Base-by-base conservation (phyloP, 164 flowering plant species). In the Vitis amurensis region DNA sequence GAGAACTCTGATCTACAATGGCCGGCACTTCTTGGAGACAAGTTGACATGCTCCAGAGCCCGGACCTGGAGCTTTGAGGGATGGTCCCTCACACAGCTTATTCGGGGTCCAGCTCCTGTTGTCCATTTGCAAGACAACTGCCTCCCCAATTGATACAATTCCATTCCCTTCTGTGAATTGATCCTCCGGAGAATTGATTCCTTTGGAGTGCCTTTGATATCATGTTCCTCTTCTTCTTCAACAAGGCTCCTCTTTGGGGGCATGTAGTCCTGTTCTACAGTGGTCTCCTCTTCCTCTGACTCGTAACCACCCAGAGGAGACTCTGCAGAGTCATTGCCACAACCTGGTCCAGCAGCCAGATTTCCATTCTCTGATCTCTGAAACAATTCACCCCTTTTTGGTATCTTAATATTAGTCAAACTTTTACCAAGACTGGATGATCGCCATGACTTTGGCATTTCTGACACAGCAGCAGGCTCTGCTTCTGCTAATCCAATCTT, bases 101-200 rank as follows among this genome's bases (percentile, higher is more conserved):
- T 92, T 53, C 97, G 76, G 5, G 97, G 90, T 15, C 97, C 97
- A 9, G 92, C 91, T 62, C 97, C 97, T 2, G 91, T 86, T 15
- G 89, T 85, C 97, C 97, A 92, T 75, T 82, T 89, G 79, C 84
- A 82, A 14, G 94, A 89, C 65, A 92, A 67, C 75, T 88, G 91
- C 79, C 79, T 89, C 3, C 95, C 92, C 72, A 88, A 44, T 71
- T 92, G 94, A 65, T 66, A 89, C 3, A 92, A 86, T 7, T 77
- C 74, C 76, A 70, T 71, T 74, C 79, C 83, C 64, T 87, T 91
- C 61, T 74, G 86, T 0, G 97, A 91, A 74, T 84, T 87, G n/a
- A 94, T 84, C 79, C 92, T 81, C 2, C 66, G 73, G 6, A 89
- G 81, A 59, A 90, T 84, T 1, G 82, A 75, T 75, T 87, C 91